Evolutionary conservation across 768 basidiomycete genomes (phyloP).

Genomic region (Pleurotus tuoliensis): DNA sequence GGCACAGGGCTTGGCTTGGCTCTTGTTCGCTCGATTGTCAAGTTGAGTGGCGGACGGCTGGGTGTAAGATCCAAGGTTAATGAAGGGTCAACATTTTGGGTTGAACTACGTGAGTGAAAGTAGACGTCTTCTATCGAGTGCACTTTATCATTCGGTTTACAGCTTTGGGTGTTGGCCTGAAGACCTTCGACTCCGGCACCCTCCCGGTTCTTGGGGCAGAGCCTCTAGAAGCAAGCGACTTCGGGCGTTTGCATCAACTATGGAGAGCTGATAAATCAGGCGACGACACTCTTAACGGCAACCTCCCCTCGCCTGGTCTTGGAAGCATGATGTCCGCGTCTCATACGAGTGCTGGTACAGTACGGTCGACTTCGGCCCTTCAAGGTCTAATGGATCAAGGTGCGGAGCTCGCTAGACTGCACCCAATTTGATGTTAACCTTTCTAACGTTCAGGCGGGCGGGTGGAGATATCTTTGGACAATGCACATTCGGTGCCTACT

Average conservation of each 20-base stretch:
- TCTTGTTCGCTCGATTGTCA: conserved; percentile 76
- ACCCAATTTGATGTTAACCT: no score
- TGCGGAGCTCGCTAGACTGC: conserved; percentile 10
- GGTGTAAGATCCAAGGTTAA: conserved; percentile 63
- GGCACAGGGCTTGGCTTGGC: conserved; percentile 75
- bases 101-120: conserved; percentile 50
- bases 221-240: conserved; percentile 18
- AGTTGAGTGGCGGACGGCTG: conserved; percentile 66
- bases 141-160: conserved; percentile 13
- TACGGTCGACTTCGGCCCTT: conserved; percentile 43
- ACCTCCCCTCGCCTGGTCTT: background rate
- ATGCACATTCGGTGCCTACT: conserved; percentile 32
- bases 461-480: conserved; percentile 47
- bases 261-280: background rate
- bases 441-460: conserved; percentile 39
- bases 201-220: conserved; percentile 12
- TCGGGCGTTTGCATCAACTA: conserved; percentile 9
- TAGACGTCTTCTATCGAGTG: conserved; percentile 21
- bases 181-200: conserved; percentile 22
- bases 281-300: background rate
- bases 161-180: conserved; percentile 68
- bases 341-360: conserved; percentile 20
- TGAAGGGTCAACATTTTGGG: conserved; percentile 86
- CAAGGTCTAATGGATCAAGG: conserved; percentile 68
- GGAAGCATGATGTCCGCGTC: conserved; percentile 7